phyloP scores from a whole-genome alignment of 768 basidiomycete genomes.

The Mycena epipterygia region DNA sequence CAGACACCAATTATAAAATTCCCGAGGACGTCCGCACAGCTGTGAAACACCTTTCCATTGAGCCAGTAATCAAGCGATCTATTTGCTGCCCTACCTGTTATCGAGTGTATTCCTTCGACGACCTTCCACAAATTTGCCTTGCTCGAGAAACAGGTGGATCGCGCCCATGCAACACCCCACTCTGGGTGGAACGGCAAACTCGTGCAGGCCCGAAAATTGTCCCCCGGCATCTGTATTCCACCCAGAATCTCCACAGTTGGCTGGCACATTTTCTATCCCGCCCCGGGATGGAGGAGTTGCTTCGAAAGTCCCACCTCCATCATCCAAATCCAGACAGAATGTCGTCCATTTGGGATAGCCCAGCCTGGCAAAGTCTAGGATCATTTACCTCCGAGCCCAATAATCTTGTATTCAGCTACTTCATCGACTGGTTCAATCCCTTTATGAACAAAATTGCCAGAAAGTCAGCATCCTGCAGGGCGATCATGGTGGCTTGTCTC shows the following conservation, averaged over 20 bases:
- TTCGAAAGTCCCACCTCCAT: slow-evolving; percentile 12
- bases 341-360: slow-evolving; percentile 2
- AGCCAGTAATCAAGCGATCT: slow-evolving; percentile 13
- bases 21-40: slow-evolving; percentile 19
- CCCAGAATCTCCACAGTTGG: slow-evolving; percentile 20
- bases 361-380: slow-evolving; percentile 29
- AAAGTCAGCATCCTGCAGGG: slow-evolving; percentile 17
- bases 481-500: slow-evolving; percentile 36
- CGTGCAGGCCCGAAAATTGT: slow-evolving; percentile 17
- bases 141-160: not conserved
- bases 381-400: slow-evolving; percentile 8
- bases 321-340: no score
- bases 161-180: slow-evolving; percentile 6
- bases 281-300: slow-evolving; percentile 26
- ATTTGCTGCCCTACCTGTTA: slow-evolving; percentile 22
- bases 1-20: not conserved
- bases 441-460: slow-evolving; percentile 35
- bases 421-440: slow-evolving; percentile 39
- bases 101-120: no score
- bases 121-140: slow-evolving; percentile 2
- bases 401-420: slow-evolving; percentile 11
- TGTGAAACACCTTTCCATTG: slow-evolving; percentile 15
- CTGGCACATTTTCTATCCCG: slow-evolving; percentile 19
- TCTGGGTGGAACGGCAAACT: slow-evolving; percentile 24
- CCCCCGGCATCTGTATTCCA: slow-evolving; percentile 17